Base-by-base conservation (phyloP, 2,329 filamentous ascomycete species). In the Colletotrichum siamense region DNA sequence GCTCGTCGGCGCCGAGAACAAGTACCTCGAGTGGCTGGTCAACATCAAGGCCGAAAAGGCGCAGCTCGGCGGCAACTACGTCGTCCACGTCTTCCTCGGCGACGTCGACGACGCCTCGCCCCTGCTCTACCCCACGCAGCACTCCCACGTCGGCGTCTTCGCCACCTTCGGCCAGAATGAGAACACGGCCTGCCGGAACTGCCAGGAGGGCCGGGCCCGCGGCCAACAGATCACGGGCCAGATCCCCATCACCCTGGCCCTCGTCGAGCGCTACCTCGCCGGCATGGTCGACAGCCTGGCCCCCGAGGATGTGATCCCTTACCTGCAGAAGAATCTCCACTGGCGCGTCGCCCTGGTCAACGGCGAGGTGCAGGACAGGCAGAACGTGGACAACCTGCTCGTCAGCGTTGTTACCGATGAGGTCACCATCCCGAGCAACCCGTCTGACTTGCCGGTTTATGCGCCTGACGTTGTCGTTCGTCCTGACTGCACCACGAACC, bases 1-100 rank as follows among this genome's bases (percentile, higher is more conserved):
- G 18, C 39, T 76, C 32, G 34, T 65, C 9, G 55, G 69, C 6
- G 24, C 63, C 10, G 65, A 83, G 71, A 82, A 81, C 74, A 81
- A 81, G 34, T 84, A 86, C 78, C 82, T 81, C 34, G 84, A 93
- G 75, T 93, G 91, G 85, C 84, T 89, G 15, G 87, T 89, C 79
- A 91, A 90, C 79, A 86, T 93, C 76, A 84, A 85, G n/a, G 87
- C 90, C 5, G 81, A 86, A 69, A 91, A 89, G 78, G 85, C 87
- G 73, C 87, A 87, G 6, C 82, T 89, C 4, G 84, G 86, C 26
- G 87, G 86, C 4, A 88, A 90, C 8, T 92, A 91, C 82, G 87
- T 87, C 39, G 84, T 93, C 24, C 89, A 90, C 79, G 83, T 92
- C 76, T 93, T 93, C 84, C 82, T 93, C 6, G 81, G 83, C 44